Conservation (phyloP, 1,284 basidiomycete species). For the Lentinula novae-zelandiae region DNA sequence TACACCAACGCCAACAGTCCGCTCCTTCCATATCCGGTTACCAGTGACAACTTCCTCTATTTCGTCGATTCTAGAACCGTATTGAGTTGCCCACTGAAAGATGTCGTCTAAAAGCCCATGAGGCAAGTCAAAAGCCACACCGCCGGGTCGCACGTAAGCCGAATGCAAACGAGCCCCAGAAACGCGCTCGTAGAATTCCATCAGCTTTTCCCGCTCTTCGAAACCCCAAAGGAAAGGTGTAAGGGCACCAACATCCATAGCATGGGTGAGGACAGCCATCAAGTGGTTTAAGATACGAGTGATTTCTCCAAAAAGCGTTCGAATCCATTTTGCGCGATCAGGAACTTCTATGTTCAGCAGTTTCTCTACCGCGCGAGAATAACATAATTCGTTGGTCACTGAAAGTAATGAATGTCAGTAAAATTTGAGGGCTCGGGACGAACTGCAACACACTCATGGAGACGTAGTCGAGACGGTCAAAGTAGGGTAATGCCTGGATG, state of each 20-base stretch:
- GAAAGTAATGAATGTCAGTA: conserved; percentile 5
- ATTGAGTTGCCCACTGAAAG: conserved; percentile 97
- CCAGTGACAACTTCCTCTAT: conserved; percentile 98
- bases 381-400: conserved; percentile 98
- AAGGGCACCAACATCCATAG: conserved; percentile 96
- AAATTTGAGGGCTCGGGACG: not conserved
- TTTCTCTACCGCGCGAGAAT: conserved; percentile 97
- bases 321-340: conserved; percentile 99
- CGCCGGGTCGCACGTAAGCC: conserved; percentile 97
- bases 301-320: conserved; percentile 96
- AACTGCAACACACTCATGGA: conserved; percentile 83
- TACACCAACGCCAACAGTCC: conserved; percentile 88
- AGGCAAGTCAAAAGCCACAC: conserved; percentile 96
- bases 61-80: conserved; percentile 88
- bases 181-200: conserved; percentile 99
- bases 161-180: conserved; percentile 97
- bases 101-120: conserved; percentile 97
- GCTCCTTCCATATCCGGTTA: conserved; percentile 97
- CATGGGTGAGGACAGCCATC: conserved; percentile 96
- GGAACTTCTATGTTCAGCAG: conserved; percentile 98
- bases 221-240: conserved; percentile 99
- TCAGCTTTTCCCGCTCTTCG: conserved; percentile 99
- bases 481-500: conserved; percentile 97
- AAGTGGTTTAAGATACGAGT: conserved; percentile 96
- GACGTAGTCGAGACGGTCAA: conserved; percentile 98